Conservation (phyloP, 2,329 filamentous ascomycete species). For the Fusarium palustre region DNA sequence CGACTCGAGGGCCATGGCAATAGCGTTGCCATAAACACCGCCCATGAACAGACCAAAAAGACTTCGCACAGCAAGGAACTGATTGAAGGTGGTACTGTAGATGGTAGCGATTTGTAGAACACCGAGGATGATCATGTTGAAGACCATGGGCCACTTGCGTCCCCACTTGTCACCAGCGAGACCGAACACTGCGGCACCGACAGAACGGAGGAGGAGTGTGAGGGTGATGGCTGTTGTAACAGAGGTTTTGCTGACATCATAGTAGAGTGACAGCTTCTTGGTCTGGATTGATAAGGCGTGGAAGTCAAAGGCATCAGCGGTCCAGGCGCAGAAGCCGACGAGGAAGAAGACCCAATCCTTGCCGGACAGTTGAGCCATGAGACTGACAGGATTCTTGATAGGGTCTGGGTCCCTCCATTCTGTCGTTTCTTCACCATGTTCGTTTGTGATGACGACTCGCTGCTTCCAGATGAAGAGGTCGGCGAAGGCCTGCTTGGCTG, state of each 20-base stretch:
- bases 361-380: constrained; percentile 72
- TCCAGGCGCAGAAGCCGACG: constrained; percentile 81
- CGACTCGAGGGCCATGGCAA: constrained; percentile 81
- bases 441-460: constrained; percentile 74
- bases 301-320: constrained; percentile 86
- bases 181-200: constrained; percentile 82
- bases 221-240: constrained; percentile 82
- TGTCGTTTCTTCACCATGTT: constrained; percentile 71
- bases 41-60: constrained; percentile 85
- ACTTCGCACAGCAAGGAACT: constrained; percentile 80
- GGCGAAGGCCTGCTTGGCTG: constrained; percentile 70
- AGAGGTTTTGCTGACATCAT: constrained; percentile 67
- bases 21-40: constrained; percentile 82
- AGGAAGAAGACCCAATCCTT: constrained; percentile 81
- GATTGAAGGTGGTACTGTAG: constrained; percentile 76
- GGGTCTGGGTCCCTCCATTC: constrained; percentile 77
- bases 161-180: constrained; percentile 83
- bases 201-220: constrained; percentile 77
- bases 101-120: constrained; percentile 79
- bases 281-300: constrained; percentile 84
- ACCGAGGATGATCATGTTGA: constrained; percentile 80
- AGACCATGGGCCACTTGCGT: constrained; percentile 85
- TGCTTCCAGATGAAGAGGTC: constrained; percentile 82
- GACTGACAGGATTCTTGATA: constrained; percentile 76
- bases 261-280: constrained; percentile 71